Evolutionary conservation across 371 early-diverging fungal species (phyloP), one percentile per base, ranked within the genome.

Genomic region (Mucor velutinosus): DNA sequence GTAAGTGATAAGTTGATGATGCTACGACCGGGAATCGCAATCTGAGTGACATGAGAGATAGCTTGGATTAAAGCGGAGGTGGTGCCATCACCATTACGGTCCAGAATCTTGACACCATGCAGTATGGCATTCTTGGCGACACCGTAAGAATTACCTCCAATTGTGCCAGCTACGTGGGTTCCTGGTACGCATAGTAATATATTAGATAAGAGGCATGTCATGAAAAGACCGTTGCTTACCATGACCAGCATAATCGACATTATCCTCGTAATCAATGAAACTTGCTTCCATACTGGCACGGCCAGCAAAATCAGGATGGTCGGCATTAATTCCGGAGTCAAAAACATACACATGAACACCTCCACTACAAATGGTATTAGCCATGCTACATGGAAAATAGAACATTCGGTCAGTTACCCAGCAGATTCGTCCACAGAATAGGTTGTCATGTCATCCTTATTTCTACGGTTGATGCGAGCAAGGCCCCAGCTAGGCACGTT

Each of bases 221-320:
- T 25, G 39, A 51, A 8, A 11, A 14, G 12, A 49, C 10, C 21
- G 25, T 23, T 11, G 25, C 29, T 62, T 76, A 79, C 85, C 85
- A 64, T 88, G 89, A 41, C 89, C 89, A 43, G 83, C 77, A 23
- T 62, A 66, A 57, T 88, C 89, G 0, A 57, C 62, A 11, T 70
- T 72, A 17, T 62, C 69, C 61, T 86, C 87, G 35, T 73, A 75
- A 10, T 70, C 53, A 32, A 89, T 76, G 68, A 88, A 88, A 53
- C 86, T 92, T 37, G 82, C 84, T 25, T 92, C 95, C 71, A 79
- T 80, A 49, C 64, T 72, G 37, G 95, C 98, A 72, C 95, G 89
- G 14, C 92, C 94, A 58, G 81, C 83, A 67, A 98, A 92, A 61
- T 98, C 97, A 21, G 76, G 77, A 77, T 96, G 95, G 3, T 68